Conservation (phyloP, 768 basidiomycete genomes). For the Termitomyces sp. region DNA sequence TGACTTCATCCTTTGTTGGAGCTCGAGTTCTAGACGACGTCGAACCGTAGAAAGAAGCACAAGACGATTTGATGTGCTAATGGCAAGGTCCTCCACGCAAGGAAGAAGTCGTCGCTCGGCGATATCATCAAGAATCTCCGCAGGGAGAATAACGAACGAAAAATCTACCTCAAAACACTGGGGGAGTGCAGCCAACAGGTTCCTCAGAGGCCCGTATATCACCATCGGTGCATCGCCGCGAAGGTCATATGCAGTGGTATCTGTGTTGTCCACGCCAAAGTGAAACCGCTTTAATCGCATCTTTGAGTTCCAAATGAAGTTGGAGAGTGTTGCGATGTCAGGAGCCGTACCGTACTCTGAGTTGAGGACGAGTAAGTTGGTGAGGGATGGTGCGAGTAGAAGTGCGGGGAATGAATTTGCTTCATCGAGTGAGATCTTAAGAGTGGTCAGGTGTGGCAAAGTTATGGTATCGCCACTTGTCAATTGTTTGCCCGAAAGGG, state of each 20-base stretch:
- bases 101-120: neutral
- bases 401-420: neutral
- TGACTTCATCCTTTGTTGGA: neutral
- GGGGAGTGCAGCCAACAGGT: neutral
- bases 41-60: neutral
- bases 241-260: neutral
- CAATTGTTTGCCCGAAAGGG: neutral
- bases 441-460: neutral
- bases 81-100: neutral
- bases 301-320: neutral
- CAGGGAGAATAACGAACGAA: neutral
- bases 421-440: neutral
- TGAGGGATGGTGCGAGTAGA: neutral
- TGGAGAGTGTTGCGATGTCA: neutral
- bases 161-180: neutral
- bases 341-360: neutral
- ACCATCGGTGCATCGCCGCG: neutral
- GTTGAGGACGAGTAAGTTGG: neutral
- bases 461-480: neutral
- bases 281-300: neutral
- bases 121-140: neutral
- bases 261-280: neutral
- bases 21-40: neutral
- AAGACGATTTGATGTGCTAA: neutral
- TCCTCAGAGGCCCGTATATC: neutral